Evolutionary conservation across 305 asterid species (phyloP), one percentile per base, ranked within the genome.

Genomic region (Fraxinus ornus): DNA sequence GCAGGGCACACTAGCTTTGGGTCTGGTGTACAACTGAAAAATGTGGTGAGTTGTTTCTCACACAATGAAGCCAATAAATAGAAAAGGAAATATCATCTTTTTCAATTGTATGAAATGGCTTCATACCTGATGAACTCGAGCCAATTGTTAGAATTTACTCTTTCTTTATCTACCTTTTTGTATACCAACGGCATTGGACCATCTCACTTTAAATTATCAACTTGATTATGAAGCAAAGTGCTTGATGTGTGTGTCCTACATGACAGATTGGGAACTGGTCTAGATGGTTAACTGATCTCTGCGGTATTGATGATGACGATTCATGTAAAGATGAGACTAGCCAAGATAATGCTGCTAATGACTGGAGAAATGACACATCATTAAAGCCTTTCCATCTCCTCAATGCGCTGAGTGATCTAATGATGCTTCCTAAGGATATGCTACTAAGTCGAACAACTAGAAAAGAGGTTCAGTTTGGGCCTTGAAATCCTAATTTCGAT

Each of bases 401-500:
- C 71, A 94, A 94, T 82, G 91, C 93, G 41, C 78, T 94, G 86
- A 93, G 98, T 85, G 97, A 94, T 86, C 97, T 93, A 24, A 91
- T 94, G 97, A 94, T 94, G 98, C 97, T 94, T 72, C 98, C 98
- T 2, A 94, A 94, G 90, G 98, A 94, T 84, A 90, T 93, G 96
- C 88, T 93, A 66, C 83, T 91, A 78, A 89, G 88, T 84, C 91
- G 78, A 76, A 86, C 93, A 22, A 79, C 88, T 78, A 88, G 97
- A 86, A 90, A 90, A 89, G 97, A 94, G 97, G 97, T 94, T 49
- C 13, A 32, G 55, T 77, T 33, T 21, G 71, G 64, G 22, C 84
- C 81, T 78, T 64, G 19, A 79, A 55, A 75, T 64, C 83, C 30
- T 5, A 17, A 32, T 73, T 75, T 78, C 77, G 28, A n/a, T 26